Conservation (phyloP, 1,284 basidiomycete genomes). For the Agaricales sp. region DNA sequence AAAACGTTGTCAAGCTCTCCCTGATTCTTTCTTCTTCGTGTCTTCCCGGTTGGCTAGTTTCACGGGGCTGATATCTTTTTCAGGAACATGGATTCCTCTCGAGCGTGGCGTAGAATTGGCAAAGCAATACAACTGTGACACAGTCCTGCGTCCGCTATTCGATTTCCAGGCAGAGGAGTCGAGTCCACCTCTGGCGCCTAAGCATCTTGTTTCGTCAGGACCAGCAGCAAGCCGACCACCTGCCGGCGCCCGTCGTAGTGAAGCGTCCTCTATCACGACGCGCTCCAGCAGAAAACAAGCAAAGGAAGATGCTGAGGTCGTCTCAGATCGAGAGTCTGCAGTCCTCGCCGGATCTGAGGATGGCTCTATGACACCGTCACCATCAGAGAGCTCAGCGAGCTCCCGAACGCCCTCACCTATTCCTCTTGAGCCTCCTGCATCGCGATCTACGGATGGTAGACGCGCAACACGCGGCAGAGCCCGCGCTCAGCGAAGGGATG, state of each 20-base stretch:
- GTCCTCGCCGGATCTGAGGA: slow-evolving; percentile 66
- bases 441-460: slow-evolving; percentile 30
- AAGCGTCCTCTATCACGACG: slow-evolving; percentile 31
- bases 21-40: slow-evolving; percentile 4
- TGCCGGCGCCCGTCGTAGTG: slow-evolving; percentile 36
- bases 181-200: slow-evolving; percentile 94
- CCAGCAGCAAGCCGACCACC: neutral
- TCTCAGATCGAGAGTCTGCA: slow-evolving; percentile 47
- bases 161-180: slow-evolving; percentile 88
- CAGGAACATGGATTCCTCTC: slow-evolving; percentile 98
- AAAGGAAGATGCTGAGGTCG: slow-evolving; percentile 30
- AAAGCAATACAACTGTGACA: slow-evolving; percentile 90
- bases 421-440: slow-evolving; percentile 38
- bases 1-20: slow-evolving; percentile 4
- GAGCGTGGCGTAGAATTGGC: slow-evolving; percentile 83
- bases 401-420: slow-evolving; percentile 88
- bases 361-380: slow-evolving; percentile 77
- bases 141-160: slow-evolving; percentile 86
- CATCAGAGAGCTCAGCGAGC: slow-evolving; percentile 77
- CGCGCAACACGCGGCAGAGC: slow-evolving; percentile 27
- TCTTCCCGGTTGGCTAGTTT: slow-evolving; percentile 9
- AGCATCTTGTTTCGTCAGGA: slow-evolving; percentile 63
- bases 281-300: slow-evolving; percentile 43
- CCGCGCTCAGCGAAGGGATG: slow-evolving; percentile 18
- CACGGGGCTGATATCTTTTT: slow-evolving; percentile 1